Evolutionary conservation across 2,329 filamentous ascomycete genomes (phyloP).

Genomic region (Xylaria sp.): DNA sequence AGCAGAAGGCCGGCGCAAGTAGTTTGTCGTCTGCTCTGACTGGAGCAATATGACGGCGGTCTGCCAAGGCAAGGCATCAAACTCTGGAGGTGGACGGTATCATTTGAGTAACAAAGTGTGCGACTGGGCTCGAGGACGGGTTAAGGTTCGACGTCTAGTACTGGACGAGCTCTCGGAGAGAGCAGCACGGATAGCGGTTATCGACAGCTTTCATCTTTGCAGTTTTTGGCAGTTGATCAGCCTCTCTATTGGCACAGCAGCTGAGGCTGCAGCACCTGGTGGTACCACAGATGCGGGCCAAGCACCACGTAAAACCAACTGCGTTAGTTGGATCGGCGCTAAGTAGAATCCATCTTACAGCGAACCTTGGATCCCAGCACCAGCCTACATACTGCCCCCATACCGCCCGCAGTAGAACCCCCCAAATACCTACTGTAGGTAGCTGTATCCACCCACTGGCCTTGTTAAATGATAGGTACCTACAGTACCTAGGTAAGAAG

Average conservation of each 20-base stretch:
- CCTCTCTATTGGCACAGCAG: no score
- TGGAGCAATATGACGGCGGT: conserved; percentile 31
- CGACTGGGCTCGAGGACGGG: neutral
- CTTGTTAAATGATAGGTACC: no score
- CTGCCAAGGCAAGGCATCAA: conserved; percentile 37
- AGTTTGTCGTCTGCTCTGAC: conserved; percentile 30
- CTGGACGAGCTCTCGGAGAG: neutral
- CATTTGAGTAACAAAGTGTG: conserved; percentile 1
- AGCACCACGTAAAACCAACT: neutral
- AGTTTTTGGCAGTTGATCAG: conserved; percentile 24
- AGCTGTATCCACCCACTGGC: no score
- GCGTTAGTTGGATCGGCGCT: neutral
- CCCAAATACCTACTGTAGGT: no score
- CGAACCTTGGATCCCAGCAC: no score
- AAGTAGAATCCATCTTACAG: no score
- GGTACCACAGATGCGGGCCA: conserved; percentile 35
- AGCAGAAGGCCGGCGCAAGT: conserved; percentile 24
- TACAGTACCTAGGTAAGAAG: no score
- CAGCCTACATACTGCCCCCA: no score
- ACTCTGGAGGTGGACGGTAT: conserved; percentile 12
- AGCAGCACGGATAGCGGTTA: conserved; percentile 5
- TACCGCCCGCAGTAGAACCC: no score
- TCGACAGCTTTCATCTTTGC: conserved; percentile 29
- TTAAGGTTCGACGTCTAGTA: neutral
- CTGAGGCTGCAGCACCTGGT: neutral